Evolutionary conservation across 164 flowering plant genomes (phyloP), one percentile per base, ranked within the genome.

Genomic region (Stephania japonica): DNA sequence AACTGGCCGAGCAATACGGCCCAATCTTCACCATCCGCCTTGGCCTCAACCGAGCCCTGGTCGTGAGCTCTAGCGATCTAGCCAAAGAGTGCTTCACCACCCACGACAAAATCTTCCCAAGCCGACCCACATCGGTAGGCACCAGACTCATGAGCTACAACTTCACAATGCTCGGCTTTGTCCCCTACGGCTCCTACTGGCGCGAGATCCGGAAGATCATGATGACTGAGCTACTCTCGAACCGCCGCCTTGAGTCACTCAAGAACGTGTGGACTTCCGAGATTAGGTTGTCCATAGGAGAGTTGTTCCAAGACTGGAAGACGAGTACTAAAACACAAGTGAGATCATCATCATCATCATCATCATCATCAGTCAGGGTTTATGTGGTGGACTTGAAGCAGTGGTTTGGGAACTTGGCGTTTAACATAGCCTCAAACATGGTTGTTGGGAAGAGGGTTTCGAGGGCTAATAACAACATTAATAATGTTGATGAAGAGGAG

Each of bases 111-210:
- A 69, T 67, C 32, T 49, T 82, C 6, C n/a, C 80, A 0, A 7
- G 72, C 5, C 80, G 86, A 6, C 86, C 89, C 5, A 64, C 19
- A 4, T 42, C 49, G 8, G 5, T 53, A 0, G 74, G 71, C 2
- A 59, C 59, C 7, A 65, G 76, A 24, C 21, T 42, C 70, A 47
- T 85, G 75, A 78, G 80, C 53, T 82, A 84, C 73, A 53, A 81
- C 76, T 9, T 44, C 26, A 82, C 85, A 63, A 72, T 73, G 75
- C 74, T 87, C 16, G 86, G 86, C 1, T 76, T 85, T 24, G 70
- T 84, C 4, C 88, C 89, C 0, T 86, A 85, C 61, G 88, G 88
- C 2, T 64, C 78, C 0, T 83, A 83, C 65, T 88, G 88, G 87
- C 83, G 84, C 0, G 81, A 80, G 26, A 14, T 86, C 41, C 79